Conservation (phyloP, 345 rosid genomes). For the Trapa bicornis region DNA sequence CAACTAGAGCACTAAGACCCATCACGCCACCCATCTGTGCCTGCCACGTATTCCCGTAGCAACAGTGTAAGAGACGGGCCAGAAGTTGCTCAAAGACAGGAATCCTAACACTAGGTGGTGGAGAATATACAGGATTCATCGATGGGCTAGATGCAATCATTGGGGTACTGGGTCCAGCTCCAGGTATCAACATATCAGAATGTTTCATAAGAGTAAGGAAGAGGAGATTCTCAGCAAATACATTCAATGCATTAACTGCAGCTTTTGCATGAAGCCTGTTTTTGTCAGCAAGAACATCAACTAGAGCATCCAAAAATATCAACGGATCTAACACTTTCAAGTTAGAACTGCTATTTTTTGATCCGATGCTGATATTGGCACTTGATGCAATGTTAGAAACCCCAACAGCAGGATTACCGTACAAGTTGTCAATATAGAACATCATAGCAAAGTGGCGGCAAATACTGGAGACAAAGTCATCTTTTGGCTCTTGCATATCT, state of each 20-base stretch:
- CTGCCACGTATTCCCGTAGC: slow-evolving; percentile 97
- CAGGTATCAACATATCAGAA: slow-evolving; percentile 65
- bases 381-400: slow-evolving; percentile 44
- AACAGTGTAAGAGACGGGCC: slow-evolving; percentile 93
- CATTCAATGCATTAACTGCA: slow-evolving; percentile 68
- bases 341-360: slow-evolving; percentile 49
- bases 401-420: slow-evolving; percentile 35
- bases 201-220: slow-evolving; percentile 92
- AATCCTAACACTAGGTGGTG: slow-evolving; percentile 80
- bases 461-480: slow-evolving; percentile 67
- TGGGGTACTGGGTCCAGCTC: slow-evolving; percentile 90
- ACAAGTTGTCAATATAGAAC: slow-evolving; percentile 55
- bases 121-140: slow-evolving; percentile 94
- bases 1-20: slow-evolving; percentile 94
- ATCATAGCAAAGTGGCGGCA: slow-evolving; percentile 93
- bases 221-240: slow-evolving; percentile 76
- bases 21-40: slow-evolving; percentile 99
- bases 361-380: slow-evolving; percentile 36
- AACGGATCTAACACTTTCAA: slow-evolving; percentile 88
- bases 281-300: slow-evolving; percentile 88
- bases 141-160: slow-evolving; percentile 99
- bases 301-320: slow-evolving; percentile 82
- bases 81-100: slow-evolving; percentile 97
- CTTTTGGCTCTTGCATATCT: slow-evolving; percentile 62
- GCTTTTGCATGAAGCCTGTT: slow-evolving; percentile 88